phyloP scores from a whole-genome alignment of 805 yeast genomes.

The Kodamaea neixiangensis region DNA sequence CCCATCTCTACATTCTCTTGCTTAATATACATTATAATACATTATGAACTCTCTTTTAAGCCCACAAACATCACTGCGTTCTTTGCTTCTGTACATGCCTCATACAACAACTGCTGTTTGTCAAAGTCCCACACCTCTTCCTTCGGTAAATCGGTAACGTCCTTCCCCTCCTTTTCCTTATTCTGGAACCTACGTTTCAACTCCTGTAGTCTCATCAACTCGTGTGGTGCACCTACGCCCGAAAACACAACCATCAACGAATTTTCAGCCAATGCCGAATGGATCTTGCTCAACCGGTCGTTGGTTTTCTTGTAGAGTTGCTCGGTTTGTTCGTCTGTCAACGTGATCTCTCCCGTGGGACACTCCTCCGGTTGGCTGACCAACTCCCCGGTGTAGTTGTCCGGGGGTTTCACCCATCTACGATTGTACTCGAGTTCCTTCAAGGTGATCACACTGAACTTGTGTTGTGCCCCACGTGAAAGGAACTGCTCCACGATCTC shows the following conservation, averaged over 20 bases:
- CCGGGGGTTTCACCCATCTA: conserved; percentile 26
- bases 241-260: conserved; percentile 63
- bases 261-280: conserved; percentile 54
- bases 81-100: conserved; percentile 55
- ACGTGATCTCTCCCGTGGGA: neutral
- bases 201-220: conserved; percentile 47
- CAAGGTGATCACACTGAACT: conserved; percentile 53
- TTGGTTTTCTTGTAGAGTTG: conserved; percentile 38
- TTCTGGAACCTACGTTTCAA: conserved; percentile 45
- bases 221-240: conserved; percentile 61
- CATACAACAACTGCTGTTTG: conserved; percentile 48
- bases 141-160: conserved; percentile 39
- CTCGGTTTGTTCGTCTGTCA: conserved; percentile 9
- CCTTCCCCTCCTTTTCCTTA: conserved; percentile 42
- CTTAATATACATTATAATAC: conserved; percentile 1
- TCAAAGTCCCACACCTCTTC: conserved; percentile 54
- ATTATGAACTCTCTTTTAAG: conserved; percentile 5
- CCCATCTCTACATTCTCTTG: neutral
- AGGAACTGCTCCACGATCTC: conserved; percentile 50
- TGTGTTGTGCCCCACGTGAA: conserved; percentile 39
- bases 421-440: conserved; percentile 56
- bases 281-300: conserved; percentile 48
- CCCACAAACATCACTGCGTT: conserved; percentile 59
- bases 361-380: conserved; percentile 11
- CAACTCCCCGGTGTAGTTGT: conserved; percentile 22